Evolutionary conservation across 129 eudicot genomes (phyloP), one percentile per base, ranked within the genome.

Genomic region (Mikania micrantha): DNA sequence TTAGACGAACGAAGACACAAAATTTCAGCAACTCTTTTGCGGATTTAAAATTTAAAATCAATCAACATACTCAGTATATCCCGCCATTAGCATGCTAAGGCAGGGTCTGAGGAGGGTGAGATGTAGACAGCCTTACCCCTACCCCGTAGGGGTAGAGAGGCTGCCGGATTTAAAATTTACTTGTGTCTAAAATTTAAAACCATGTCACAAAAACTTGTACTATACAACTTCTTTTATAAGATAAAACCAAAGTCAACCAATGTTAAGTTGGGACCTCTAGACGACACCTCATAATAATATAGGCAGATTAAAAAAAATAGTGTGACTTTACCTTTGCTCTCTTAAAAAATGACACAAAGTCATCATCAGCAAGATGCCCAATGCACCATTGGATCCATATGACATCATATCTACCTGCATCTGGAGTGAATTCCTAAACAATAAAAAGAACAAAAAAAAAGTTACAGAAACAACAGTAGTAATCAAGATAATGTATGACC

Each of bases 301-400:
- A n/a, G 65, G 31, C 2, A 57, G 34, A 16, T 9, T 38, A 62
- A 35, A 60, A 21, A 73, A 9, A 39, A 4, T 15, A 48, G 58
- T 60, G 35, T 17, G 40, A 40, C 56, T 70, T 15, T 77, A 88
- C 96, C 95, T 86, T 93, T 74, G 98, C 98, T 84, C 96, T 81
- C 57, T 84, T 71, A 66, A 93, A 93, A 75, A 93, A 93, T 29
- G 98, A 74, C 16, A 93, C 73, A 12, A 93, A 81, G 67, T 93
- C 98, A 49, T 93, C 98, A 75, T 93, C 98, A 19, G 98, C 81
- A 67, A 93, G 96, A 89, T 93, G 98, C 15, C 98, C 98, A 24
- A 93, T 93, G 66, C 98, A 93, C 98, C 98, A 93, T 77, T 93
- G 98, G 27, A 93, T 62, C 98, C 98, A 93, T 74, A 93, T 93